Base-by-base conservation (phyloP, 805 yeast species). In the Lipomyces sp. region DNA sequence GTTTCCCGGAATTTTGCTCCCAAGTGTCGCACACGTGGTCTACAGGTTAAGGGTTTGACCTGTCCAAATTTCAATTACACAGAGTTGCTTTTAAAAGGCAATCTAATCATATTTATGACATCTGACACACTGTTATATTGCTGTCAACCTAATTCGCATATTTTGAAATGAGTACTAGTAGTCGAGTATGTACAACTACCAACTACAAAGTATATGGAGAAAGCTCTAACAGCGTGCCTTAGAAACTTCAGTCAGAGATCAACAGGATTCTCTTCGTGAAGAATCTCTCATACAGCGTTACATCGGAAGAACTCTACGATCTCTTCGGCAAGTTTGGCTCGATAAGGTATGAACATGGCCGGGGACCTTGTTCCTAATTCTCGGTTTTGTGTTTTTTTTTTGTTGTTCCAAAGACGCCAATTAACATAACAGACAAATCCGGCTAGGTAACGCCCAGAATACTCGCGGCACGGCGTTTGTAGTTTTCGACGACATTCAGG, bases 301-400 rank as follows among this genome's bases (percentile, higher is more conserved):
- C 83, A 3, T 69, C 83, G 0, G 78, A 77, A 2, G 83, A 84
- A 50, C 75, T 87, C 42, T 86, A 83, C 71, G 82, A 81, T 34
- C 76, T 86, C 5, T 83, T 86, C 69, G 85, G 85, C 4, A 80
- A 82, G 62, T 86, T 80, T 73, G 90, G 90, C 1, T 81, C 82
- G 55, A 81, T 87, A 33, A 78, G 75, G 75, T 73, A 63, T 29
- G 69, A 50, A 32, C 5, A 7, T 1, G 24, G 24, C 24, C 1
- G 24, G 24, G 24, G 24, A 24, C 24, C 24, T 24, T 24, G 24
- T 24, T 24, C 24, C 24, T 24, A 24, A 24, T 24, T 24, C 24
- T 24, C 24, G 1, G 1, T 24, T 24, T 24, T 24, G 24, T 24
- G 24, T 1, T 24, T 24, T 24, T 24, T 24, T 24, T 24, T 24